These are phyloP conservation scores for Centaurea solstitialis DNA, from an alignment of 129 eudicot species.

Conservation along the genomic window DNA sequence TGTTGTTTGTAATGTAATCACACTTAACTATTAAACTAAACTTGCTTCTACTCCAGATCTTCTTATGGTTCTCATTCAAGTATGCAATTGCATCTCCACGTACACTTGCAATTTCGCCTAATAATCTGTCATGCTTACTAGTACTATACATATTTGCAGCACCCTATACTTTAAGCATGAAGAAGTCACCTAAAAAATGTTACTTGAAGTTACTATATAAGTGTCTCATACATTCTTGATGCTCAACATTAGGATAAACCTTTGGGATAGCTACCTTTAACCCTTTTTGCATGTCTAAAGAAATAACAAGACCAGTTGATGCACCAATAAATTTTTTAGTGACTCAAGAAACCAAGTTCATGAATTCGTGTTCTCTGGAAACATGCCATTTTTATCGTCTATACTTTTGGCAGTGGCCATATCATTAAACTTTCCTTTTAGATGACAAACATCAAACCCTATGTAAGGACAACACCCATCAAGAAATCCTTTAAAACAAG, in stretches of 20 bases:
- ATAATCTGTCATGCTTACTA: background rate
- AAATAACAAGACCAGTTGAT: background rate
- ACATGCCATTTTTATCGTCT: too few species aligned
- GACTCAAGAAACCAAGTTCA: background rate
- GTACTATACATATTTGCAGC: background rate
- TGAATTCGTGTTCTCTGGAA: too few species aligned
- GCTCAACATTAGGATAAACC: too few species aligned
- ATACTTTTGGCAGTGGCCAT: background rate
- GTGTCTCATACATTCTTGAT: too few species aligned
- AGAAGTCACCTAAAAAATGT: background rate
- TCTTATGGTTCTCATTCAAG: background rate
- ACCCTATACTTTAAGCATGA: background rate
- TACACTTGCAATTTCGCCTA: background rate
- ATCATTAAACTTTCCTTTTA: background rate
- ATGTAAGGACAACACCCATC: background rate
- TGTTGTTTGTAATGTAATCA: background rate
- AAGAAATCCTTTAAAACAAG: background rate
- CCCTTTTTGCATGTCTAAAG: too few species aligned
- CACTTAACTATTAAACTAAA: background rate
- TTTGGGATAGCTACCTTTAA: too few species aligned
- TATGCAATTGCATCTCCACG: background rate
- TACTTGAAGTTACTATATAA: background rate
- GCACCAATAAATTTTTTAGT: background rate
- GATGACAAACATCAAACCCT: background rate
- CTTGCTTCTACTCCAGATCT: conserved; percentile 7